Conservation (phyloP, 1,284 basidiomycete genomes). For the Anthracocystis setariae region DNA sequence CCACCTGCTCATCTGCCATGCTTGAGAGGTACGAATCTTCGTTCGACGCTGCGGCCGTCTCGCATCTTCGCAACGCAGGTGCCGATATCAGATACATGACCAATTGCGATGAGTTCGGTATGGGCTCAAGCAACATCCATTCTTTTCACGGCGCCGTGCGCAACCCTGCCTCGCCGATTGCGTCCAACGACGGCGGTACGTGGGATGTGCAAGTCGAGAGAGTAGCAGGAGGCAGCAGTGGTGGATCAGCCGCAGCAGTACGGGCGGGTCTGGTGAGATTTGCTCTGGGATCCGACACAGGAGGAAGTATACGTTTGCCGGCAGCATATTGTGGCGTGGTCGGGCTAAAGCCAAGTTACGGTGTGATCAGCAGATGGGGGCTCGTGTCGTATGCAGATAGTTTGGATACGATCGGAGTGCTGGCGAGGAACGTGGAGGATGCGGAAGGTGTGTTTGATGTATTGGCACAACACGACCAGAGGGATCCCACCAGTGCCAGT, state of each 20-base stretch:
- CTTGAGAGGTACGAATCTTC: conserved; percentile 75
- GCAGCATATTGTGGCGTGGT: conserved; percentile 92
- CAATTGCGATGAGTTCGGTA: conserved; percentile 98
- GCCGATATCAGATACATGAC: conserved; percentile 85
- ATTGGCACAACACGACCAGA: conserved; percentile 75
- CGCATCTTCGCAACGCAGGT: conserved; percentile 75
- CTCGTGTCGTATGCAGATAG: conserved; percentile 93
- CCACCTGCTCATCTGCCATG: conserved; percentile 60
- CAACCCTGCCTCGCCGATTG: conserved; percentile 41
- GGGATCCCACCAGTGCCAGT: conserved; percentile 81
- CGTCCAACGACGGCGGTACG: not conserved
- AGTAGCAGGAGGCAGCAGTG: conserved; percentile 71
- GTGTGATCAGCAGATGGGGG: conserved; percentile 88
- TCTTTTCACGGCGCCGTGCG: conserved; percentile 56
- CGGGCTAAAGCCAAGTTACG: conserved; percentile 94
- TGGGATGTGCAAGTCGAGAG: conserved; percentile 70
- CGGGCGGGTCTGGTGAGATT: conserved; percentile 54
- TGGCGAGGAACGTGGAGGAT: conserved; percentile 74
- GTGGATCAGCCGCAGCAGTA: conserved; percentile 64
- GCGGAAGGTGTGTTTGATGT: conserved; percentile 75
- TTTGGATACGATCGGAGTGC: conserved; percentile 89
- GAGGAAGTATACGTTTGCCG: conserved; percentile 90
- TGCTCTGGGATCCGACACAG: conserved; percentile 92
- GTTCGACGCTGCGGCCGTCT: conserved; percentile 87
- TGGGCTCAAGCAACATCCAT: conserved; percentile 74